A percentile compares a stretch with the other conserved stretches of the same genome.
These are phyloP conservation scores for Tieghemiomyces parasiticus DNA, from an alignment of 192 early-diverging fungal genomes.

Conservation along the genomic window DNA sequence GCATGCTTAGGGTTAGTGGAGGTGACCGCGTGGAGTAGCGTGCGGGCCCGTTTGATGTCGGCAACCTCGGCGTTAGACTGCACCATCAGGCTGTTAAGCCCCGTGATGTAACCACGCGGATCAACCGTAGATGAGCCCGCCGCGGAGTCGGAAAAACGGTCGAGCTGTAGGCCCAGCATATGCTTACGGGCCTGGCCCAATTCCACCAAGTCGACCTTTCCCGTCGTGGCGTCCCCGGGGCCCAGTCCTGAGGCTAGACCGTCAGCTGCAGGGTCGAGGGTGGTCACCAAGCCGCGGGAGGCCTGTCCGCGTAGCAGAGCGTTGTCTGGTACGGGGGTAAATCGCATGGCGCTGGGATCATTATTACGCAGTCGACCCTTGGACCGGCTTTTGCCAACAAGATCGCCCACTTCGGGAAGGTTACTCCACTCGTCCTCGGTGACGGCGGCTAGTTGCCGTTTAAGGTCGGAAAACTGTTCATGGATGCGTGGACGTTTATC, in stretches of 20 bases:
- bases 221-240: conserved; percentile 25
- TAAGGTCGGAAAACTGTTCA: conserved; percentile 81
- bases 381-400: conserved; percentile 65
- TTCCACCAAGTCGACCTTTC: conserved; percentile 66
- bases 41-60: conserved; percentile 83
- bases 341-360: conserved; percentile 21
- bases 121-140: conserved; percentile 82
- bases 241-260: neutral
- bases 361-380: conserved; percentile 28
- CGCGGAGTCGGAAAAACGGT: conserved; percentile 79
- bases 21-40: conserved; percentile 78
- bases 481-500: conserved; percentile 70
- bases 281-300: neutral
- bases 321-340: conserved; percentile 31
- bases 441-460: conserved; percentile 61
- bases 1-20: conserved; percentile 91
- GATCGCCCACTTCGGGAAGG: conserved; percentile 63
- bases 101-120: conserved; percentile 92
- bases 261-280: conserved; percentile 3
- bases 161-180: conserved; percentile 80
- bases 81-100: conserved; percentile 65
- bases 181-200: conserved; percentile 87
- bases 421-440: conserved; percentile 78
- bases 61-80: conserved; percentile 56
- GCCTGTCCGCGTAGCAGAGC: conserved; percentile 5